Evolutionary conservation across 345 rosid genomes (phyloP), one percentile per base, ranked within the genome.

Genomic region (Acer campestre): DNA sequence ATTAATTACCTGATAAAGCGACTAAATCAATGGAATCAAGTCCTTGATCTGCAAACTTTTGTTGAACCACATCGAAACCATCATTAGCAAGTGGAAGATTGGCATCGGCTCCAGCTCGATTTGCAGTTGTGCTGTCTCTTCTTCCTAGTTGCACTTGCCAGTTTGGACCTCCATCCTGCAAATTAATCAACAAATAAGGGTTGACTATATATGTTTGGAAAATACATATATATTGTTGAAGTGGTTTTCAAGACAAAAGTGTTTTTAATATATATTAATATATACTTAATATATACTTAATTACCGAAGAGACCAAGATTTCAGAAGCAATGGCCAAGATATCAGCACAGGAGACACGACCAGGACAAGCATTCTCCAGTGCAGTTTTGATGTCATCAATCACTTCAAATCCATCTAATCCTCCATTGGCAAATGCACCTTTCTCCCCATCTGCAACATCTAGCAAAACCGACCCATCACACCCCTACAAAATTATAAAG

Each of bases 301-400:
- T 25, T 25, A 25, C 91, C 84, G 83, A 46, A 75, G 86, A 61
- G 31, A 89, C 87, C 18, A 84, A 78, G 53, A 86, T 72, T 75
- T 87, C 81, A 42, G 92, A 83, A 35, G 89, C 83, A 2, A 85
- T 80, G 12, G 89, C 91, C 1, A 90, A 83, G 35, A 90, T 85
- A 78, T 90, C 92, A 0, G 92, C 88, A 69, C 94, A 90, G 48
- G 94, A 90, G 63, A 90, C 92, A 10, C 81, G 81, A 2, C 89
- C 82, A 0, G 91, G 90, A 69, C 91, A 90, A 61, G 79, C 81
- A n/a, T 79, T 84, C 61, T 90, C 92, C 1, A 88, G 77, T 1
- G 93, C 88, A 23, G 83, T 74, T 84, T 88, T 90, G 72, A 90
- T 80, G 44, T 81, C 78, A 68, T 90, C 90, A 48, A 90, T 74